Conservation (phyloP, 768 basidiomycete species). For the Calvatia gigantea region DNA sequence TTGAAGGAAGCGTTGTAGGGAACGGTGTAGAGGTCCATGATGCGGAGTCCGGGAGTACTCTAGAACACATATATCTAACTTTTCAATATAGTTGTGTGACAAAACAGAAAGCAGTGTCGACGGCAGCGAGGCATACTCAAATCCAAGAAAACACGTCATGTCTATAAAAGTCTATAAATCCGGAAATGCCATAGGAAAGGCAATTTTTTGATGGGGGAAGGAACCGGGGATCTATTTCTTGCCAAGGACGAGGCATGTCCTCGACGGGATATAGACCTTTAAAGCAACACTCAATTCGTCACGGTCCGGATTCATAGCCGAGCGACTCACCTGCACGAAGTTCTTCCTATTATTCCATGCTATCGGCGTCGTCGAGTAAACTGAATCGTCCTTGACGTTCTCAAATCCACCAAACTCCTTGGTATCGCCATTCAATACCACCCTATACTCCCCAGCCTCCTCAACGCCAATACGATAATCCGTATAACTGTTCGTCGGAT, state of each 20-base stretch:
- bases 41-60: neutral
- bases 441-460: constrained; percentile 76
- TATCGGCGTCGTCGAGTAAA: constrained; percentile 78
- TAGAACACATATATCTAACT: neutral
- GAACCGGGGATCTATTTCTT: constrained; percentile 23
- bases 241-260: constrained; percentile 64
- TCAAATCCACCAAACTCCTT: constrained; percentile 87
- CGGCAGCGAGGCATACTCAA: too few species aligned
- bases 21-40: neutral
- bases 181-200: neutral
- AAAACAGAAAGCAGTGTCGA: neutral
- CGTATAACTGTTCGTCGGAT: constrained; percentile 84
- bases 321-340: constrained; percentile 67
- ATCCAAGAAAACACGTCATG: neutral
- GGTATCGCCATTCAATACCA: constrained; percentile 84
- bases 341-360: constrained; percentile 95
- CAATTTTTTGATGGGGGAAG: neutral
- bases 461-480: constrained; percentile 95
- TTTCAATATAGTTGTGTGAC: neutral
- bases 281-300: neutral
- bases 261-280: constrained; percentile 69
- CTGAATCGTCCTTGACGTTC: constrained; percentile 60
- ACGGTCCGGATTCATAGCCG: neutral
- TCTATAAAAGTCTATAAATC: constrained; percentile 1
- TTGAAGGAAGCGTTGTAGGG: neutral